A percentile compares a stretch with the other conserved stretches of the same genome.
Conservation (phyloP, 2,329 filamentous ascomycete genomes). For the Colletotrichum orbiculare region DNA sequence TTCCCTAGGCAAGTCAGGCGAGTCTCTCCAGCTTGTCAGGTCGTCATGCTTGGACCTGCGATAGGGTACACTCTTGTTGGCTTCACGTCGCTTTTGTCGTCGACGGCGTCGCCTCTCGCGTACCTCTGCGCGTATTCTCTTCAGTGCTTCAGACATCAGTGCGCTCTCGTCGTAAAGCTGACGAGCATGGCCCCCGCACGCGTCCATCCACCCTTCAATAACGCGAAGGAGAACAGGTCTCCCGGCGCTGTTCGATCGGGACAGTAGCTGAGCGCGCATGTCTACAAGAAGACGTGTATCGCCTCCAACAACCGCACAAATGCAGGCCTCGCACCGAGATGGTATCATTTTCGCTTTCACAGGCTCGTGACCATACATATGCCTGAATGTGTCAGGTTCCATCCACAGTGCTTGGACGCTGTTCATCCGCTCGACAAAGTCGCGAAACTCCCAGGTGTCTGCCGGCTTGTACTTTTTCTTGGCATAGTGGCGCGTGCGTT, state of each 20-base stretch:
- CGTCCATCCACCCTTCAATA: slow-evolving; percentile 57
- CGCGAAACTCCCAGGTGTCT: slow-evolving; percentile 6
- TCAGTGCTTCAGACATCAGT: slow-evolving; percentile 20
- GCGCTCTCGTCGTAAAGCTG: slow-evolving; percentile 19
- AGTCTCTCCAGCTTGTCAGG: background rate
- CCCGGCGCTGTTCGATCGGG: slow-evolving; percentile 45
- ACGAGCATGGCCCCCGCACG: slow-evolving; percentile 40
- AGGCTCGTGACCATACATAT: slow-evolving; percentile 47
- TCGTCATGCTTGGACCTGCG: slow-evolving; percentile 7
- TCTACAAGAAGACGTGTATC: slow-evolving; percentile 54
- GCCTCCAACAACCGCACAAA: slow-evolving; percentile 60
- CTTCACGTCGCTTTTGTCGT: background rate
- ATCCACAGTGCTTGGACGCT: slow-evolving; percentile 54
- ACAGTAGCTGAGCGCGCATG: slow-evolving; percentile 55
- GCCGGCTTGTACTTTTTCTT: slow-evolving; percentile 23
- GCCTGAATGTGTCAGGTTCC: slow-evolving; percentile 46
- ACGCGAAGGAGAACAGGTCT: slow-evolving; percentile 51
- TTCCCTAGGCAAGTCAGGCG: no score
- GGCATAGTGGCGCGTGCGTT: slow-evolving; percentile 42
- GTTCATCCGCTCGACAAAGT: slow-evolving; percentile 47
- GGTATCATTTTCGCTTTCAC: slow-evolving; percentile 41
- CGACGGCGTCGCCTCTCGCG: slow-evolving; percentile 31
- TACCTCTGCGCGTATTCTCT: slow-evolving; percentile 20
- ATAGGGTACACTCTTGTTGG: slow-evolving; percentile 16
- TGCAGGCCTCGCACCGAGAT: slow-evolving; percentile 63